Evolutionary conservation across 768 basidiomycete genomes (phyloP).

Genomic region (Heimioporus sp.): DNA sequence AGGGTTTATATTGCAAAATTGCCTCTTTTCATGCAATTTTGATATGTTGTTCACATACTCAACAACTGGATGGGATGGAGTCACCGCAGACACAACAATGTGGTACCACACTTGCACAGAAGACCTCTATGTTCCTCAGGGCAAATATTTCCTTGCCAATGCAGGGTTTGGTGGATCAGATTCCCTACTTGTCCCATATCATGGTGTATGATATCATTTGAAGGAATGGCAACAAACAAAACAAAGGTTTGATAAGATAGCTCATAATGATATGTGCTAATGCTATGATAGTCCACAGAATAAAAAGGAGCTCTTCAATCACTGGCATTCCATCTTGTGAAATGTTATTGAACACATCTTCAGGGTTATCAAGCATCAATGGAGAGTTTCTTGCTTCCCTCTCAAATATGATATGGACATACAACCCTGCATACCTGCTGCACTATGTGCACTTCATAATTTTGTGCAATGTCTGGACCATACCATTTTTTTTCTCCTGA

Average conservation of each 20-base stretch:
- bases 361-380: neutral
- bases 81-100: constrained; percentile 7
- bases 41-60: constrained; percentile 12
- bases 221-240: constrained; percentile 31
- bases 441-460: neutral
- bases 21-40: constrained; percentile 15
- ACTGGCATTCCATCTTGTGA: neutral
- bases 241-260: neutral
- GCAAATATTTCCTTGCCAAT: constrained; percentile 6
- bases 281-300: neutral
- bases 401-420: neutral
- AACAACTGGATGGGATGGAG: constrained; percentile 17
- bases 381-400: neutral
- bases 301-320: neutral
- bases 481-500: neutral
- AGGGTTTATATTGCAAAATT: constrained; percentile 19
- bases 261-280: no score
- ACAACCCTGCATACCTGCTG: neutral
- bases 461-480: neutral
- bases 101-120: constrained; percentile 5
- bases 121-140: constrained; percentile 1
- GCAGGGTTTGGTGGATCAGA: constrained; percentile 11
- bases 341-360: neutral
- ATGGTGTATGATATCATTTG: constrained; percentile 37
- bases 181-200: constrained; percentile 37